Percentiles rank a stretch among this genome's conserved stretches.
Conservation (phyloP, 306 rosid genomes). For the Quercus wislizeni region DNA sequence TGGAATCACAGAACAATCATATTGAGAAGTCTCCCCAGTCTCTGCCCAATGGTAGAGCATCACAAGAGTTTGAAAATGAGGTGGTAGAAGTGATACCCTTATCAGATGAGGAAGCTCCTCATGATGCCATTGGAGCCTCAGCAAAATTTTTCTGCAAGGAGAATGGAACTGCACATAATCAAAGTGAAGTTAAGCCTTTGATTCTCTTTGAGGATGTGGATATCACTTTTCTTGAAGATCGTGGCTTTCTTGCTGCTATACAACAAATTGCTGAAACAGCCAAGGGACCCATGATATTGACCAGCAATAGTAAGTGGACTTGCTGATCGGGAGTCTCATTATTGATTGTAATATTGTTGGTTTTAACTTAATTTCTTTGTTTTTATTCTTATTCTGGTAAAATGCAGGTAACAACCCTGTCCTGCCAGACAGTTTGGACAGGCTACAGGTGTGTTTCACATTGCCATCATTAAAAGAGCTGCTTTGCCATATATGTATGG, state of each 20-base stretch:
- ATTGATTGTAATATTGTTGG: conserved; percentile 11
- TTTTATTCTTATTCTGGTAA: conserved; percentile 28
- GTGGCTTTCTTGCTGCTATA: conserved; percentile 77
- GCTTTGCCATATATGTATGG: conserved; percentile 64
- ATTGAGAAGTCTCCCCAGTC: conserved; percentile 26
- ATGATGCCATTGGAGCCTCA: conserved; percentile 28
- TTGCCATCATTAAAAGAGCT: conserved; percentile 63
- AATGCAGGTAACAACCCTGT: conserved; percentile 54
- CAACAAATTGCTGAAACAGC: conserved; percentile 71
- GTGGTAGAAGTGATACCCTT: conserved; percentile 40
- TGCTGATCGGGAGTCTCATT: conserved; percentile 14
- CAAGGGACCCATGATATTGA: conserved; percentile 83
- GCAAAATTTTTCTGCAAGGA: conserved; percentile 23
- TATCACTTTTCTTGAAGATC: conserved; percentile 74
- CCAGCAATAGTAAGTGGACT: conserved; percentile 85
- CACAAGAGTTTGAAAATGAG: conserved; percentile 34
- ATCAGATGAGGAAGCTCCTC: conserved; percentile 47
- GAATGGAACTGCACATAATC: conserved; percentile 19
- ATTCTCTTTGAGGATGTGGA: conserved; percentile 89
- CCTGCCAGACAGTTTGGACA: conserved; percentile 54
- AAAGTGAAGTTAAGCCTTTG: conserved; percentile 44
- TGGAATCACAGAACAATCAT: conserved; percentile 33
- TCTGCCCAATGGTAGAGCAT: conserved; percentile 31
- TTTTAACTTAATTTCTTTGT: conserved; percentile 11
- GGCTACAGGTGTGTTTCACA: conserved; percentile 50